Percentiles rank a stretch among this genome's conserved stretches.
These are phyloP conservation scores for Combretum micranthum DNA, from an alignment of 345 rosid species.

Conservation along the genomic window DNA sequence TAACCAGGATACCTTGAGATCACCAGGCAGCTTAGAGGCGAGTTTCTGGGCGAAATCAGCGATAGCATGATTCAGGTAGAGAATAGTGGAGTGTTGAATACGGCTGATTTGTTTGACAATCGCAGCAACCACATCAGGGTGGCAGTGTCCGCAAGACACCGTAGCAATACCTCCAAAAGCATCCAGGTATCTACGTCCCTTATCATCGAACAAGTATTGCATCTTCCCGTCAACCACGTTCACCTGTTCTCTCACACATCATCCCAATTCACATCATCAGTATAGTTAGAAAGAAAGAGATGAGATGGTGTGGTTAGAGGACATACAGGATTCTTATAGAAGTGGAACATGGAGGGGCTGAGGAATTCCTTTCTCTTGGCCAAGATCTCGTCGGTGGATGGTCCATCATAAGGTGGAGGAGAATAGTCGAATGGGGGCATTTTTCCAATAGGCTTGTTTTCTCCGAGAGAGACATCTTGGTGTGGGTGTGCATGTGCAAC, in stretches of 20 bases:
- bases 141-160: conserved; percentile 94
- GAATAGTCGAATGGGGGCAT: conserved; percentile 81
- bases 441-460: conserved; percentile 35
- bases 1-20: conserved; percentile 98
- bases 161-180: conserved; percentile 96
- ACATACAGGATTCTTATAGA: conserved; percentile 70
- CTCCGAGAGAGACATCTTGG: conserved; percentile 25
- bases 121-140: conserved; percentile 72
- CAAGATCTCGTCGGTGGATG: conserved; percentile 61
- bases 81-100: conserved; percentile 82
- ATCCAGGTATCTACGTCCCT: conserved; percentile 80
- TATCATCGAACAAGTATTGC: conserved; percentile 90
- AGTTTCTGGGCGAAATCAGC: conserved; percentile 84
- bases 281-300: background rate
- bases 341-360: conserved; percentile 65
- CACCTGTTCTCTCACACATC: no score
- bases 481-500: conserved; percentile 32
- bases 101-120: conserved; percentile 62
- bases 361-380: conserved; percentile 66
- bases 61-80: conserved; percentile 74
- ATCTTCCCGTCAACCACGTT: conserved; percentile 91
- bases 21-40: conserved; percentile 79
- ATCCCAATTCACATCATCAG: no score
- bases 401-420: conserved; percentile 84
- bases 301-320: background rate